Conservation (phyloP, 768 basidiomycete species). For the Hygrocybe punicea region DNA sequence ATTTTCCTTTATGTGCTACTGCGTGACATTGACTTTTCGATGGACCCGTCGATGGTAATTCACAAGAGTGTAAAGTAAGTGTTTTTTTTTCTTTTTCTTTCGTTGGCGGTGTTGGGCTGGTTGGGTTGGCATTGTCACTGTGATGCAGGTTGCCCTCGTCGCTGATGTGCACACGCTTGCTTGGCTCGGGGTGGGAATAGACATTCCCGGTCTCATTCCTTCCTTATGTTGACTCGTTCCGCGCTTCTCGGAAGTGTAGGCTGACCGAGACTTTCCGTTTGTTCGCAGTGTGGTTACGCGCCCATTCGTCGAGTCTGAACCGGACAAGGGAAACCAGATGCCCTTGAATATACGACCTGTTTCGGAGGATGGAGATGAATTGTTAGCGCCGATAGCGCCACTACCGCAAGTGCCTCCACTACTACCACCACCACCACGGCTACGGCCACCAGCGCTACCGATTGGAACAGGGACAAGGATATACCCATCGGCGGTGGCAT, state of each 20-base stretch:
- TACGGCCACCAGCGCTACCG: too few species aligned
- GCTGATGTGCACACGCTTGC: too few species aligned
- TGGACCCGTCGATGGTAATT: conserved; percentile 50
- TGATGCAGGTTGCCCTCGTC: too few species aligned
- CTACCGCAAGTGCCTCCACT: background rate
- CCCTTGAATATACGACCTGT: conserved; percentile 48
- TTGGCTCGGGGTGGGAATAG: too few species aligned
- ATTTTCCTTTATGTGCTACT: conserved; percentile 57
- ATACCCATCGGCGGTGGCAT: too few species aligned
- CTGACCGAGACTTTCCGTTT: conserved; percentile 11
- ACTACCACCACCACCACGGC: conserved; percentile 2
- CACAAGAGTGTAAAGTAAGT: conserved; percentile 66
- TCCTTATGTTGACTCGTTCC: too few species aligned
- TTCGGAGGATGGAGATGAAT: background rate
- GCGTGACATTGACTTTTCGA: conserved; percentile 53
- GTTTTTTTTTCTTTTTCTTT: background rate
- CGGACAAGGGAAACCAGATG: conserved; percentile 57
- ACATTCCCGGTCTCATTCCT: too few species aligned
- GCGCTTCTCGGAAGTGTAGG: background rate
- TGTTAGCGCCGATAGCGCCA: too few species aligned
- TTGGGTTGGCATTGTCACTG: too few species aligned
- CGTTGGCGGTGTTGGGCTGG: background rate
- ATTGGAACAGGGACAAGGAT: too few species aligned
- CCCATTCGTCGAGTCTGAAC: conserved; percentile 54
- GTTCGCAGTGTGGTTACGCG: conserved; percentile 43